Conservation (phyloP, 768 basidiomycete species). For the Tubosaeta sp. region DNA sequence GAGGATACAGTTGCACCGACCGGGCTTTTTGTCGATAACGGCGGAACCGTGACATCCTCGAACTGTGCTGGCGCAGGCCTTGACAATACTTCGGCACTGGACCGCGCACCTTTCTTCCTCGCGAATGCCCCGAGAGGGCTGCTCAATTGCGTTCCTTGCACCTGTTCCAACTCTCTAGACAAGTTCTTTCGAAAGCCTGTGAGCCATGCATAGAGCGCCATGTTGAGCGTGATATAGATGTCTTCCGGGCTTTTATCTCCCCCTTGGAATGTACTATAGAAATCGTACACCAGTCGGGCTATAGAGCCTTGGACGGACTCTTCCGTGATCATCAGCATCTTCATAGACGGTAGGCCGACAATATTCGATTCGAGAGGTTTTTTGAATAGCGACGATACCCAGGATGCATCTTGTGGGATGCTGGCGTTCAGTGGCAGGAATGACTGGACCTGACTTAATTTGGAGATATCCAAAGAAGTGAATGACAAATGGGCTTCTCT, state of each 20-base stretch:
- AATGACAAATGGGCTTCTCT: constrained; percentile 72
- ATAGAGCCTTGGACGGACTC: constrained; percentile 42
- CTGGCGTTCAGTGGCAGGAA: constrained; percentile 37
- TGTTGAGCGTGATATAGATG: constrained; percentile 83
- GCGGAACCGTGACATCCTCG: constrained; percentile 3
- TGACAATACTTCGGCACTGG: constrained; percentile 9
- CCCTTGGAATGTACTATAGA: constrained; percentile 64
- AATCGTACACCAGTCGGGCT: constrained; percentile 58
- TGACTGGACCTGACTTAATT: constrained; percentile 60
- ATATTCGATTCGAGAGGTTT: constrained; percentile 68
- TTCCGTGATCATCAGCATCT: constrained; percentile 74
- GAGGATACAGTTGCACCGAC: background rate
- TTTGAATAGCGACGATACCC: constrained; percentile 59
- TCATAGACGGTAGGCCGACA: constrained; percentile 78
- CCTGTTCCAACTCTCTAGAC: constrained; percentile 74
- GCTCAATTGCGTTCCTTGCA: constrained; percentile 44
- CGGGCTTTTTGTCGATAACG: constrained; percentile 7
- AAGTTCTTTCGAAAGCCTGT: constrained; percentile 73
- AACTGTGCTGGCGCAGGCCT: constrained; percentile 3
- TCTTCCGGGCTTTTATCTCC: constrained; percentile 59
- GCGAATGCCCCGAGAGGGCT: constrained; percentile 28
- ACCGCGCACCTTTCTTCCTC: constrained; percentile 34
- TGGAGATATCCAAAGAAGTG: constrained; percentile 71
- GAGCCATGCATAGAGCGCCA: constrained; percentile 78
- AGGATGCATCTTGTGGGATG: constrained; percentile 43